Conservation (phyloP, 768 basidiomycete species). For the Infundibulicybe gibba region DNA sequence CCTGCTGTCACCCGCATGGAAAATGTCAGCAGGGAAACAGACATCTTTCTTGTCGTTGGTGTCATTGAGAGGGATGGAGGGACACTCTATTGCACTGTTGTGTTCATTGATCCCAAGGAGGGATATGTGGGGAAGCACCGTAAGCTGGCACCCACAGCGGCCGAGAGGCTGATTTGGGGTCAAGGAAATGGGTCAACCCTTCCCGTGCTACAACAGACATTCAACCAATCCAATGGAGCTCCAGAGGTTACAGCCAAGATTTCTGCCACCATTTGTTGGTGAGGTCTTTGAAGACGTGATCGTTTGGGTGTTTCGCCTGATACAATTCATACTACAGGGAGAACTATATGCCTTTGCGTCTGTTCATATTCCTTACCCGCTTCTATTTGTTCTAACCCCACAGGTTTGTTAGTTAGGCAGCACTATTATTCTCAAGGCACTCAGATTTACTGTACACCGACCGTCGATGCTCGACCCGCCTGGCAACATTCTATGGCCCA, state of each 20-base stretch:
- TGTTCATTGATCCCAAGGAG: slow-evolving; percentile 49
- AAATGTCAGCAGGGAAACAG: slow-evolving; percentile 39
- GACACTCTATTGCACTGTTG: slow-evolving; percentile 57
- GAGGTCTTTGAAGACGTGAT: slow-evolving; percentile 11
- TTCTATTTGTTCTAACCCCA: not conserved
- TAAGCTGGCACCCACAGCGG: slow-evolving; percentile 60
- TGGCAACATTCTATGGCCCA: slow-evolving; percentile 61
- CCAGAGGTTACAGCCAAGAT: slow-evolving; percentile 37
- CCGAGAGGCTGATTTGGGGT: slow-evolving; percentile 62
- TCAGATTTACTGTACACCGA: slow-evolving; percentile 63
- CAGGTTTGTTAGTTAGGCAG: slow-evolving; percentile 41
- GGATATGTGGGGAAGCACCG: slow-evolving; percentile 61
- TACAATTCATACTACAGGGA: slow-evolving; percentile 42
- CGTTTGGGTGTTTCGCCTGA: no score
- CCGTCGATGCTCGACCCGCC: slow-evolving; percentile 52
- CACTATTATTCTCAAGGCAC: slow-evolving; percentile 58
- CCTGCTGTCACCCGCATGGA: slow-evolving; percentile 44
- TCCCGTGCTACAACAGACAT: slow-evolving; percentile 40
- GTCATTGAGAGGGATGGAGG: slow-evolving; percentile 57
- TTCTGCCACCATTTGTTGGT: slow-evolving; percentile 60
- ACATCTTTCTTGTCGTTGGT: slow-evolving; percentile 56
- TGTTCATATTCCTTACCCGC: slow-evolving; percentile 12
- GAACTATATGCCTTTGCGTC: slow-evolving; percentile 65
- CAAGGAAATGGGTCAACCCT: slow-evolving; percentile 53
- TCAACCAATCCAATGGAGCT: slow-evolving; percentile 14